phyloP scores from a whole-genome alignment of 495 filamentous ascomycete genomes.

The Podospora bellae-mahoneyi region DNA sequence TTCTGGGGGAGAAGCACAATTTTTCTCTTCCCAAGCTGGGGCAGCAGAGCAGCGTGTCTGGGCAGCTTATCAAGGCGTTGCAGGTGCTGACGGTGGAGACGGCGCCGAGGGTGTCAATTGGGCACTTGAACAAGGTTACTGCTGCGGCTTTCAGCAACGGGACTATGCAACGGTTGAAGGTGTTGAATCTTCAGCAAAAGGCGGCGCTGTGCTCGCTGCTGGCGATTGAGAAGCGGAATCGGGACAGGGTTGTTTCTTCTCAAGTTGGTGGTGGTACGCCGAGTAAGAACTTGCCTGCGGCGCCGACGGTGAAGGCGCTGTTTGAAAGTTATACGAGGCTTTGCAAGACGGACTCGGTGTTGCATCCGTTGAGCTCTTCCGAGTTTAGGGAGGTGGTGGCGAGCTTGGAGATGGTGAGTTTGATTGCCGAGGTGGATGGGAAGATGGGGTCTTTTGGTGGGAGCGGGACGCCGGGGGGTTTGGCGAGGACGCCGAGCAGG shows the following conservation, averaged over 20 bases:
- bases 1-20: slow-evolving; percentile 46
- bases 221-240: slow-evolving; percentile 68
- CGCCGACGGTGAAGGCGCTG: slow-evolving; percentile 72
- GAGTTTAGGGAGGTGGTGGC: slow-evolving; percentile 95
- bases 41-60: not conserved
- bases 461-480: slow-evolving; percentile 29
- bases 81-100: slow-evolving; percentile 61
- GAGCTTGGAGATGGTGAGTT: slow-evolving; percentile 59
- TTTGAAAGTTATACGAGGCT: slow-evolving; percentile 74
- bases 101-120: slow-evolving; percentile 86
- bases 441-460: slow-evolving; percentile 60
- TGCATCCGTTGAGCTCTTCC: slow-evolving; percentile 80
- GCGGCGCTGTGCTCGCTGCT: slow-evolving; percentile 85
- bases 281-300: slow-evolving; percentile 37
- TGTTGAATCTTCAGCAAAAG: slow-evolving; percentile 93
- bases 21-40: slow-evolving; percentile 20
- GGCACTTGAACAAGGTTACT: slow-evolving; percentile 85
- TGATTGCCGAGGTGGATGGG: slow-evolving; percentile 74
- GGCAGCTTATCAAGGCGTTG: slow-evolving; percentile 47
- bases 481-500: slow-evolving; percentile 39
- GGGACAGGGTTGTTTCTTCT: slow-evolving; percentile 50
- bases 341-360: slow-evolving; percentile 76
- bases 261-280: slow-evolving; percentile 13
- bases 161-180: slow-evolving; percentile 73
- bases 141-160: slow-evolving; percentile 83